Percentiles rank a stretch among this genome's conserved stretches.
Conservation (phyloP, 495 filamentous ascomycete genomes). For the Coniosporium apollinis region DNA sequence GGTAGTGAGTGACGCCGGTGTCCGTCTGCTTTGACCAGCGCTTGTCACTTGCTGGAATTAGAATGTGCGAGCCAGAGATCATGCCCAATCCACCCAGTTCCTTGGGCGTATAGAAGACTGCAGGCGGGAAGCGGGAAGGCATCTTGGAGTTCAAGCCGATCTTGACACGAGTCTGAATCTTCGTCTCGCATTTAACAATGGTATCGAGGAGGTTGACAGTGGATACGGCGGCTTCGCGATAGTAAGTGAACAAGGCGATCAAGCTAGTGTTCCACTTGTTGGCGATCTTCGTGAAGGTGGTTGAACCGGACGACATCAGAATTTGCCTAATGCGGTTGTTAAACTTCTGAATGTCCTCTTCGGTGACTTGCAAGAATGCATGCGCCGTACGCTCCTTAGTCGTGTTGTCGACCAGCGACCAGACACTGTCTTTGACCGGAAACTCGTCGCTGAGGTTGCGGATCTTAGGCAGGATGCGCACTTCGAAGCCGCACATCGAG, state of each 20-base stretch:
- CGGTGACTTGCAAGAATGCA: conserved; percentile 94
- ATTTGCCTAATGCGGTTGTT: conserved; percentile 98
- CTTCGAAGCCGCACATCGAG: conserved; percentile 97
- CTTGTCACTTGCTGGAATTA: conserved; percentile 96
- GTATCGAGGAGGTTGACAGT: conserved; percentile 93
- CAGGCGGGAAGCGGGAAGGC: conserved; percentile 97
- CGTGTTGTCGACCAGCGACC: conserved; percentile 90
- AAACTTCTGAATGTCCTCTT: conserved; percentile 97
- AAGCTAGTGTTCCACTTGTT: conserved; percentile 99
- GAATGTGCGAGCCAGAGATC: conserved; percentile 97
- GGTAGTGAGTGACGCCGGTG: conserved; percentile 91
- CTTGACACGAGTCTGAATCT: conserved; percentile 98
- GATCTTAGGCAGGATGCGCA: conserved; percentile 89
- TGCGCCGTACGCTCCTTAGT: conserved; percentile 95
- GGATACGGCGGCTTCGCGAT: conserved; percentile 94
- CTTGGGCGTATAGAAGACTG: conserved; percentile 98
- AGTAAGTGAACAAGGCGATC: conserved; percentile 99
- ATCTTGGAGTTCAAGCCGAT: conserved; percentile 99
- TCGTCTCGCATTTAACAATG: conserved; percentile 99
- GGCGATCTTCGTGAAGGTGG: conserved; percentile 99
- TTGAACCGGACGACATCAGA: conserved; percentile 96
- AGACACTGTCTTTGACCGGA: conserved; percentile 91
- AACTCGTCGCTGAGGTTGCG: conserved; percentile 94
- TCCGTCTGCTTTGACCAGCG: conserved; percentile 98
- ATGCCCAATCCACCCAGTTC: conserved; percentile 96